phyloP scores from a whole-genome alignment of 2,329 filamentous ascomycete species.

The Capronia coronata region DNA sequence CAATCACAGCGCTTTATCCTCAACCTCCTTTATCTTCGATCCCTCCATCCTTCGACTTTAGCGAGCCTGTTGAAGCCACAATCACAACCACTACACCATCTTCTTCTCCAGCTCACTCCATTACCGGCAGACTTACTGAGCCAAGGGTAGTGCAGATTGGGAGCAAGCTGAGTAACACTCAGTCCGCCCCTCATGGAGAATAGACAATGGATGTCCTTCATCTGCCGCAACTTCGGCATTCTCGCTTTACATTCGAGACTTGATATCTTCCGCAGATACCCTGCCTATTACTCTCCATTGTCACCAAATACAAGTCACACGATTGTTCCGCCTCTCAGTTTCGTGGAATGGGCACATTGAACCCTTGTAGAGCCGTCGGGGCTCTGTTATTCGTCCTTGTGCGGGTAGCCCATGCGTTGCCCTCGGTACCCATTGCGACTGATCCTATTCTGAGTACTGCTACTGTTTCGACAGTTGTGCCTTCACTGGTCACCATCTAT shows the following conservation, averaged over 20 bases:
- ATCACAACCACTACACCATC: background rate
- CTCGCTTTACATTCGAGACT: background rate
- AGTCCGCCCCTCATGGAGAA: background rate
- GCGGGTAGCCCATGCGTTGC: conserved; percentile 10
- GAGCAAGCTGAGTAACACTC: background rate
- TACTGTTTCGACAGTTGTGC: conserved; percentile 16
- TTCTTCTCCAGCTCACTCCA: background rate
- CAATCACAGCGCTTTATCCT: conserved; percentile 1
- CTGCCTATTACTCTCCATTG: background rate
- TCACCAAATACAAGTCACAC: background rate
- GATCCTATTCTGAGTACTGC: conserved; percentile 18
- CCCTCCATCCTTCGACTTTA: background rate
- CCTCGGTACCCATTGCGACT: conserved; percentile 20
- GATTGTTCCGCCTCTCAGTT: conserved; percentile 2
- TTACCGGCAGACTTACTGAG: background rate
- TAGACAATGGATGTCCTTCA: background rate
- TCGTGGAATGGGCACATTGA: conserved; percentile 16
- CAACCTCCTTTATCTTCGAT: conserved; percentile 3
- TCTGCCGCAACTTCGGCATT: background rate
- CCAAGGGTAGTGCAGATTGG: background rate
- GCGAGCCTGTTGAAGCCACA: background rate
- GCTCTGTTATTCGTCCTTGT: conserved; percentile 5
- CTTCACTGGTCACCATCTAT: conserved; percentile 17
- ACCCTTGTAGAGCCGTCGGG: conserved; percentile 6
- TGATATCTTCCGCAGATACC: background rate